Evolutionary conservation across 2,329 filamentous ascomycete species (phyloP).

Genomic region (Sarocladium kiliense): DNA sequence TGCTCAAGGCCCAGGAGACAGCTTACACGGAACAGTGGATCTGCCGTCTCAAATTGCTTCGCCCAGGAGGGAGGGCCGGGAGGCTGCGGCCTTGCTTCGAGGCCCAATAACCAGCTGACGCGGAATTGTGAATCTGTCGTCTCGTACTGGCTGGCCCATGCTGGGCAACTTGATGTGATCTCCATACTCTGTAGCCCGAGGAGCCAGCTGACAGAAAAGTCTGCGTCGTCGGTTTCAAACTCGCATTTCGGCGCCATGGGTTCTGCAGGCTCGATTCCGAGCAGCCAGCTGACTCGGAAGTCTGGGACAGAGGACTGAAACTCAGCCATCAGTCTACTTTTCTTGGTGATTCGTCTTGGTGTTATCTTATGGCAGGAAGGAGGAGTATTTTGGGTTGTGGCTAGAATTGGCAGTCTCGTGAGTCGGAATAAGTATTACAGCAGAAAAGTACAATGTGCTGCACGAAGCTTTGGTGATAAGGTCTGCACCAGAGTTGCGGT

Average conservation of each 20-base stretch:
- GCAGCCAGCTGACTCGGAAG: slow-evolving; percentile 5
- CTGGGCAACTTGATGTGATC: slow-evolving; percentile 17
- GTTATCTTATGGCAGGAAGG: no score
- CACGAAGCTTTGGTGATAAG: no score
- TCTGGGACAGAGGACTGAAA: slow-evolving; percentile 17
- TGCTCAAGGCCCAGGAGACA: slow-evolving; percentile 7
- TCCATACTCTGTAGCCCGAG: slow-evolving; percentile 12
- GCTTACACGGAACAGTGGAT: slow-evolving; percentile 10
- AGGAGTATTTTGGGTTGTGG: no score
- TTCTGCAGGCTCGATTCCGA: background rate
- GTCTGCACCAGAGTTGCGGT: no score
- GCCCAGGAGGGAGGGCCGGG: slow-evolving; percentile 4
- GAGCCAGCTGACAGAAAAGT: slow-evolving; percentile 24
- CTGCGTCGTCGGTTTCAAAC: slow-evolving; percentile 12
- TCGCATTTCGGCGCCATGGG: background rate
- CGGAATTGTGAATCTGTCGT: slow-evolving; percentile 22
- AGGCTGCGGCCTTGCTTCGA: slow-evolving; percentile 13
- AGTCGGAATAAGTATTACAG: no score
- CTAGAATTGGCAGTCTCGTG: no score
- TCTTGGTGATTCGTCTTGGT: no score
- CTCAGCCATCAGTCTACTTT: slow-evolving; percentile 9
- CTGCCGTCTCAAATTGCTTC: background rate
- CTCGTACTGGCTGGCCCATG: slow-evolving; percentile 19
- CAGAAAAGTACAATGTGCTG: no score
- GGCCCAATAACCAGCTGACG: slow-evolving; percentile 23